Evolutionary conservation across 2,329 filamentous ascomycete species (phyloP), one percentile per base, ranked within the genome.

Genomic region (Paramyrothecium roridum): DNA sequence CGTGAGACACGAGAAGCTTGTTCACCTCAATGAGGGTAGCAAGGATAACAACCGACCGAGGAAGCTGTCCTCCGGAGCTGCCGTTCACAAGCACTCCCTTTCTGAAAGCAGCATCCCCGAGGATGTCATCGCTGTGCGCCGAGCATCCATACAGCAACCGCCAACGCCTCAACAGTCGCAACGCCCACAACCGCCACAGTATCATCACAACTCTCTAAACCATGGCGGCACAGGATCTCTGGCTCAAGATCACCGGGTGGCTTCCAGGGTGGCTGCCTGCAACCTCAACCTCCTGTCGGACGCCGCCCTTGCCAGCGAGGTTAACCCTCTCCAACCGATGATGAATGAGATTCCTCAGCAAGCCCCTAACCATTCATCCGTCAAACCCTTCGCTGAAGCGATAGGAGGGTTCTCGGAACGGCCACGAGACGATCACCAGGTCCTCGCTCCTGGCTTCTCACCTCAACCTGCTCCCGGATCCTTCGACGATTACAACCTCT

Each of bases 1-100:
- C 61, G 81, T 84, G 59, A 78, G 83, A 59, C 83, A 86, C 71
- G 81, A 85, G 72, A 86, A 85, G 71, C 80, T 86, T 62, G 82
- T 85, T 63, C 83, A 86, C 67, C 77, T 84, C 66, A 85, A 82
- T 71, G 81, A 85, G 68, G 79, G 77, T 61, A 79, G 72, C 68
- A 84, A 82, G 61, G 81, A 85, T 64, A 76, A 72, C 59, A 73
- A 64, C 63, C 75, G 80, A 53, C 74, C 75, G 23, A 75, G 81
- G 58, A 84, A 81, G 63, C 67, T 76, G n/a, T 83, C 81, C 17
- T 76, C 77, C 16, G 78, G 72, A 54, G 65, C 72, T 16, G 66
- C 68, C 40, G 72, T 72, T 56, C 75, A 77, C 48, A 78, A 76
- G 58, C 71, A 77, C 22, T 74, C 77, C n/a, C 65, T 78, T 10